A percentile compares a stretch with the other conserved stretches of the same genome.
Evolutionary conservation across 176 grass and related monocot species (phyloP).

Genomic region (Dendrocalamus sinicus): DNA sequence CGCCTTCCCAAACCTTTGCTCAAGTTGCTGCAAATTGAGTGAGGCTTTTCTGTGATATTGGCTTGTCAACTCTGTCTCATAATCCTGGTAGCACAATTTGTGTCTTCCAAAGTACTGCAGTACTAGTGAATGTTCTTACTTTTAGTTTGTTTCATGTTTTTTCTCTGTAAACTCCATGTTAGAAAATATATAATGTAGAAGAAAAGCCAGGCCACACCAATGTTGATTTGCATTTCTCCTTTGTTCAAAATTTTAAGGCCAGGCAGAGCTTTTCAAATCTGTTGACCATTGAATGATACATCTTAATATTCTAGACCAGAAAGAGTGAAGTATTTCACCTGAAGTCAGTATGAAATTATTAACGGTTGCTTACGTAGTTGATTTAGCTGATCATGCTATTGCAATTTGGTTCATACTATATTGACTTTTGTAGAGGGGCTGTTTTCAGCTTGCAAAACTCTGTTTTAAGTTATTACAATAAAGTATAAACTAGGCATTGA

Average conservation of each 20-base stretch:
- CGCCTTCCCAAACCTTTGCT: neutral
- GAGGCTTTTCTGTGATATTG: constrained; percentile 2
- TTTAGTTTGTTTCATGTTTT: neutral
- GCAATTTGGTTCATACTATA: constrained; percentile 2
- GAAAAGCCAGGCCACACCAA: constrained; percentile 7
- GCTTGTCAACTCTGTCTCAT: neutral
- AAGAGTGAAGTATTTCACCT: constrained; percentile 1
- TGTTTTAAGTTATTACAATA: constrained; percentile 10
- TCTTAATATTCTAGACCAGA: constrained; percentile 25
- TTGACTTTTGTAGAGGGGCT: neutral
- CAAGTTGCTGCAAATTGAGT: neutral
- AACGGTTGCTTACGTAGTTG: neutral
- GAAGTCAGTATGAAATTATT: constrained; percentile 9
- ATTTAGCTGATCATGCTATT: constrained; percentile 30
- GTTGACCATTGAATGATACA: neutral
- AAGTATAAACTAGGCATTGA: neutral
- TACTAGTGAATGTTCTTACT: neutral
- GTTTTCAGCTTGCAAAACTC: neutral
- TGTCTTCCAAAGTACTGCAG: neutral
- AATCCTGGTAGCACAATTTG: constrained; percentile 3
- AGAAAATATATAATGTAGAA: neutral
- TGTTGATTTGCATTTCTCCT: neutral
- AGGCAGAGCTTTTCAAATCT: neutral
- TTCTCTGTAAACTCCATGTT: neutral
- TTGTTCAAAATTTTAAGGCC: neutral